Base-by-base conservation (phyloP, 75 land plant species). In the Sequoiadendron giganteum region DNA sequence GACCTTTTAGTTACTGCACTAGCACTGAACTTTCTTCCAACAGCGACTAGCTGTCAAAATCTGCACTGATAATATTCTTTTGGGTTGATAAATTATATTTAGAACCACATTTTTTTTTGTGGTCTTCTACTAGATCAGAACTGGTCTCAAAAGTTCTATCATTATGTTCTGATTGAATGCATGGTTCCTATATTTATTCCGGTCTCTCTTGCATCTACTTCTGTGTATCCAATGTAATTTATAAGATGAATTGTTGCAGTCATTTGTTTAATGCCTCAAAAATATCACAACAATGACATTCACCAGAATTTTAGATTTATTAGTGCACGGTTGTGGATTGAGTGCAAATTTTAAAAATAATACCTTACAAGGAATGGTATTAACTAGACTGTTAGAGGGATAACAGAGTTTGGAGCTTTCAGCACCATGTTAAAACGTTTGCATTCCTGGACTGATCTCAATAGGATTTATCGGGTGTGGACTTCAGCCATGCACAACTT, bases 381-480 rank as follows among this genome's bases (percentile, higher is more conserved):
- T 56, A 38, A 32, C 11, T 58, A n/a, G 10, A 43, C 48, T 43
- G 36, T 28, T 30, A 43, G 28, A 65, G 14, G 25, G 43, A 72
- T 85, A 39, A 25, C 4, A 25, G 10, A 38, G 39, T 36, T 77
- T 42, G 19, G 39, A 83, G 65, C 85, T 34, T 87, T 87, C 45
- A 34, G 86, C 28, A 79, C 86, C 47, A 30, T 47, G 47, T 82
- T 82, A 13, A 82, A 45, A 47, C 13, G 21, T 47, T 47, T 82
- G 49, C 52, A 47, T 82, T 82, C 32, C 48, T 82, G 34, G 34
- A 45, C 47, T 82, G 52, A 47, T 47, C 1, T 81, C 10, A 42
- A 28, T n/a, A 95, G 94, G 98, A 96, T 88, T 90, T 96, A 14
- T 95, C 97, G 32, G 88, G 75, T 90, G 97, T 95, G 85, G 99